Evolutionary conservation across 345 rosid genomes (phyloP), one percentile per base, ranked within the genome.

Genomic region (Eucalyptus polyanthemos): DNA sequence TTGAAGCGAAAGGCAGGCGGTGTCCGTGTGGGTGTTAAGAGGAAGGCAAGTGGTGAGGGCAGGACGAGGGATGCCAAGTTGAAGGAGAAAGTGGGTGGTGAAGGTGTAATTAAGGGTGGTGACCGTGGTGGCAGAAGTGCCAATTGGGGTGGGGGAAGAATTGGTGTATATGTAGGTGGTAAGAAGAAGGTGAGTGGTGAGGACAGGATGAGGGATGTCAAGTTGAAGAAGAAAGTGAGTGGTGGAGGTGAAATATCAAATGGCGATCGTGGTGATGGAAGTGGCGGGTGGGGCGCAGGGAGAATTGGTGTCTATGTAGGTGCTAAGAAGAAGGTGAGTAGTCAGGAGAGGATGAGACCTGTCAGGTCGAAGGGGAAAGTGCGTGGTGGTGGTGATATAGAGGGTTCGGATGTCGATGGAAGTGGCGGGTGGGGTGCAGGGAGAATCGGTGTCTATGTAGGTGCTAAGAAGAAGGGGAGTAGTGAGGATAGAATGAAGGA

Each of bases 341-440:
- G 92, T 11, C 90, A 93, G 91, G 80, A 91, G 31, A 60, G 90
- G 93, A 76, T 91, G 89, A 92, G 93, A 87, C 92, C 91, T 69
- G 91, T 91, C 29, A 54, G 56, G 67, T 86, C 24, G 65, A 86
- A 86, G 88, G 6, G 14, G 89, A 90, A 90, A 72, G 45, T 72
- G 87, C 90, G 37, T 47, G 91, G 86, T 86, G 91, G 88, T 90
- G 92, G 89, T 13, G 88, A 60, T 54, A 53, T 42, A 13, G 69
- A 50, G 54, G 62, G 50, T 50, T 44, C 85, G 58, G 87, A 69
- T 47, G 42, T 10, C 3, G 62, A 44, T 1, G 34, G 56, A 87
- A 90, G 88, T 80, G 89, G 86, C 5, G 29, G 14, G 51, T 12
- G 24, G 29, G 87, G 87, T 50, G 65, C 65, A 50, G 88, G 45